Evolutionary conservation across 805 yeast genomes (phyloP), one percentile per base, ranked within the genome.

Genomic region (Maudiozyma saulgeensis): DNA sequence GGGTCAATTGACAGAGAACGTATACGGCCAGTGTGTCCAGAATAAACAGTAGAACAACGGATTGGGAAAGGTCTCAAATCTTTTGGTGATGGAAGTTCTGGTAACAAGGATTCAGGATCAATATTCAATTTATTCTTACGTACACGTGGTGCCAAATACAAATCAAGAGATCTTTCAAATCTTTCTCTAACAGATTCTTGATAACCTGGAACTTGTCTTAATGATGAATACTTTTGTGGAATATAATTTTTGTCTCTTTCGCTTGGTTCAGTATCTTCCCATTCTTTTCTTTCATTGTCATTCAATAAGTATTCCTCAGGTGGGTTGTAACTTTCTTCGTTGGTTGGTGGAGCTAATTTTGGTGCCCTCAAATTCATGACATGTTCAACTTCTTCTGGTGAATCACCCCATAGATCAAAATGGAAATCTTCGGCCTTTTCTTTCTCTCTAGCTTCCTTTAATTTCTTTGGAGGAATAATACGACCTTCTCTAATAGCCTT

Each of bases 51-150:
- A 3, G 97, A 84, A 57, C 93, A 81, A 62, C 81, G 79, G 60
- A 89, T 86, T 46, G 99, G 99, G 82, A 93, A 93, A 16, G 99
- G 99, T 68, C 95, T 81, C 59, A 93, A 75, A 68, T 93, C 99
- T 68, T 88, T 83, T 51, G 99, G 99, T 21, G 96, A 87, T 39
- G 99, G 99, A 57, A 93, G 77, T 61, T 93, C 96, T 11, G 99
- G 99, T 57, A 93, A 82, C 62, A 93, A 78, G 40, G 95, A 84
- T 56, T 93, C 98, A 7, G 99, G 98, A 61, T 93, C 98, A 59
- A 93, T 88, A 66, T 90, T 84, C 62, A 89, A 76, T 68, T 89
- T 89, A 67, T 87, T 84, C 59, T 82, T 87, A 62, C 96, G 87
- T 48, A 87, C 91, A 71, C 99, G 82, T 54, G 99, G 99, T 2